Conservation (phyloP, 768 basidiomycete genomes). For the Lepiota brunneoincarnata region DNA sequence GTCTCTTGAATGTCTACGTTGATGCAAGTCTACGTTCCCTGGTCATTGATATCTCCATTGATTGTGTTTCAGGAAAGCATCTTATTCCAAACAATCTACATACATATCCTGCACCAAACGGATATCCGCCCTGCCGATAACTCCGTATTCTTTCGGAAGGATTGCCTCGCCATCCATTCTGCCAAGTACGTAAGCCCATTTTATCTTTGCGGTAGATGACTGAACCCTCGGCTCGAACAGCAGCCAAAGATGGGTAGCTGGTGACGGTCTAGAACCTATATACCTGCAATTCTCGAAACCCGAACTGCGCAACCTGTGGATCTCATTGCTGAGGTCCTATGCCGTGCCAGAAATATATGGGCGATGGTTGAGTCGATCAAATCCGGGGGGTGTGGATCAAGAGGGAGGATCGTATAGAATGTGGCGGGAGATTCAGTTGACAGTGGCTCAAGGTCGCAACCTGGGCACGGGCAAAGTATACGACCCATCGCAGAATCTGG, state of each 20-base stretch:
- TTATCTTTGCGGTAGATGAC: background rate
- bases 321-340: conserved; percentile 77
- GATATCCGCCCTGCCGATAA: conserved; percentile 77
- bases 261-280: conserved; percentile 55
- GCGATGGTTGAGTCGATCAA: conserved; percentile 34
- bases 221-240: conserved; percentile 28
- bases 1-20: conserved; percentile 70
- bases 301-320: conserved; percentile 71
- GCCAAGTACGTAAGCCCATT: conserved; percentile 41
- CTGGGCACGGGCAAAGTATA: conserved; percentile 51
- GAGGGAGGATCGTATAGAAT: conserved; percentile 82
- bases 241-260: conserved; percentile 58
- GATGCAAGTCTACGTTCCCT: conserved; percentile 46
- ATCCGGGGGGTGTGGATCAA: conserved; percentile 22
- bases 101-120: conserved; percentile 73
- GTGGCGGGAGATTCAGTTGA: conserved; percentile 81
- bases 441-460: conserved; percentile 71
- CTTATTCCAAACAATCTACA: conserved; percentile 68
- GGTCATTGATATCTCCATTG: conserved; percentile 16
- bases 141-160: conserved; percentile 74
- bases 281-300: conserved; percentile 70
- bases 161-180: conserved; percentile 72
- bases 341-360: conserved; percentile 81
- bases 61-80: conserved; percentile 56
- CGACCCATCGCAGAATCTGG: conserved; percentile 20